Conservation (phyloP, 208 protist genomes). For the Acanthamoeba royreba region DNA sequence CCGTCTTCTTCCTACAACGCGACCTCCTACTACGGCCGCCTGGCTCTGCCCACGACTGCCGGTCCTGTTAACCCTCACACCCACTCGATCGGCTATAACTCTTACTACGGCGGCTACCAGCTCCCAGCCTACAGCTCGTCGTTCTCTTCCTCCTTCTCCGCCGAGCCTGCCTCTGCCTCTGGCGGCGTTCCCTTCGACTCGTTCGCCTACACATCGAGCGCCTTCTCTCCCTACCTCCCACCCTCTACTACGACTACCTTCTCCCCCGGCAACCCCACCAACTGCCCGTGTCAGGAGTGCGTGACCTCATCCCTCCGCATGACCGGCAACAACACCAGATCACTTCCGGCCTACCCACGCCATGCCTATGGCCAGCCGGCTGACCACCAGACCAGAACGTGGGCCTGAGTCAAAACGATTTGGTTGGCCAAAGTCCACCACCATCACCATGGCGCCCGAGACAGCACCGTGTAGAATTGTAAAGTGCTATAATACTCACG, state of each 20-base stretch:
- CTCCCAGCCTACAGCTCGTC: background rate
- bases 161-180: background rate
- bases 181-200: background rate
- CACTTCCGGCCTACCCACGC: background rate
- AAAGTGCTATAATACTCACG: too few relatives aligned
- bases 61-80: background rate
- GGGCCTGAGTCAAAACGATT: too few relatives aligned
- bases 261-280: background rate
- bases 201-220: background rate
- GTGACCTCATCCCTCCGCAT: background rate
- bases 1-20: background rate
- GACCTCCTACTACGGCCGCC: too few relatives aligned
- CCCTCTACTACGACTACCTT: background rate
- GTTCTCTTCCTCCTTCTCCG: background rate
- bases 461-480: too few relatives aligned
- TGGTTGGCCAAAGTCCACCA: too few relatives aligned
- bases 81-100: background rate
- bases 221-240: background rate
- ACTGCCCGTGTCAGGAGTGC: background rate
- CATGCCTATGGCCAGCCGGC: too few relatives aligned
- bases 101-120: background rate
- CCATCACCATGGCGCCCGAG: too few relatives aligned
- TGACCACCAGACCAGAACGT: too few relatives aligned
- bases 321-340: background rate
- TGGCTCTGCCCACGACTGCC: background rate